Base-by-base conservation (phyloP, 306 rosid genomes). In the Sindora glabra region DNA sequence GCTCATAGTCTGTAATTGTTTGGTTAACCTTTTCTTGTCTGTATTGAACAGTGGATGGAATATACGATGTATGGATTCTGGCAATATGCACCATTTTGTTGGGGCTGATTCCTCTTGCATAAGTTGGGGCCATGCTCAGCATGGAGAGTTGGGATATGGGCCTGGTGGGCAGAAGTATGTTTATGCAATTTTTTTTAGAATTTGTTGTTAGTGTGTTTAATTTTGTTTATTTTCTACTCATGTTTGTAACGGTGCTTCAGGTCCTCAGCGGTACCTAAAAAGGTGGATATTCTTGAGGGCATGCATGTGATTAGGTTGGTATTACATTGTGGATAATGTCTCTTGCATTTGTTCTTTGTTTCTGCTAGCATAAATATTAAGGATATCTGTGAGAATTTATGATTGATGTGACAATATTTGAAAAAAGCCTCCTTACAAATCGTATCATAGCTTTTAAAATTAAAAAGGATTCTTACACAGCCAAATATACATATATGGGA, bases 131-230 rank as follows among this genome's bases (percentile, higher is more conserved):
- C 94, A 78, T 19, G 99, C 99, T 70, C 95, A 92, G 63, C 59
- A 92, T 69, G 99, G 99, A 48, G 99, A 92, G 78, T 77, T 92
- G 73, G 99, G 99, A 82, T 92, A 89, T 73, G 99, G 99, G 38
- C 99, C 96, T 57, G 55, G 8, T 39, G 99, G 87, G 63, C 99
- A 92, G 84, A 92, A 92, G 99, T 89, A 82, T 46, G 94, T 73
- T 7, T 59, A n/a, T 44, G 34, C 39, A 46, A 30, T 40, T 11
- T 36, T 48, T 17, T 41, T 5, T 12, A 25, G 19, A 18, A 42
- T 45, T 21, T 17, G 10, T 65, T 45, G 16, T 49, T 16, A 34
- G 27, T 36, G n/a, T 44, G 30, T 18, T 34, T 22, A 8, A 62
- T 29, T 46, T 18, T 54, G 25, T 19, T 17, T 69, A 67, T 27